A percentile compares a stretch with the other conserved stretches of the same genome.
These are phyloP conservation scores for Coemansia pectinata DNA, from an alignment of 192 early-diverging fungal genomes.

Conservation along the genomic window DNA sequence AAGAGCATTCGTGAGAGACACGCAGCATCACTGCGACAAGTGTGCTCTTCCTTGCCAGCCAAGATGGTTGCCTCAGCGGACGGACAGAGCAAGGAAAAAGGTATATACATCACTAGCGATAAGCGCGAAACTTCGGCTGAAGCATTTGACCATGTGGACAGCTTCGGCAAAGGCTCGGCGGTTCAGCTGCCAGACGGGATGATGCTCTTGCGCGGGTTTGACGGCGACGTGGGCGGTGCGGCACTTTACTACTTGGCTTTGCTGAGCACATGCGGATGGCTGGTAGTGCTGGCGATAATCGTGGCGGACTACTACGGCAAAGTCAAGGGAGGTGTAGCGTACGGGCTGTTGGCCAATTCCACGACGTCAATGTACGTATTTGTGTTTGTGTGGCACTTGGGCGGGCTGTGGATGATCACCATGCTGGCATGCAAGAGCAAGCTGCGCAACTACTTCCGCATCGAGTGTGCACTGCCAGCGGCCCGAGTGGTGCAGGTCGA, in stretches of 20 bases:
- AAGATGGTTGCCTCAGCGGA: background rate
- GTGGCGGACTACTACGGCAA: constrained; percentile 78
- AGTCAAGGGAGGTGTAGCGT: constrained; percentile 55
- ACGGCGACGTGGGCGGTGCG: constrained; percentile 57
- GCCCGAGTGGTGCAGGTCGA: constrained; percentile 61
- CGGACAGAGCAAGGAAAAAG: background rate
- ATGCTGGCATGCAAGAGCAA: constrained; percentile 51
- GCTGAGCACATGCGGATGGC: constrained; percentile 61
- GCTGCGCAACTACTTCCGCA: constrained; percentile 73
- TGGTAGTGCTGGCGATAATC: constrained; percentile 67
- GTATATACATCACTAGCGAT: background rate
- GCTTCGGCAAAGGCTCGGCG: constrained; percentile 4
- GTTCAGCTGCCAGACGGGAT: constrained; percentile 18
- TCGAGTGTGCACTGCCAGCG: constrained; percentile 55
- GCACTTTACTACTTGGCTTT: constrained; percentile 56
- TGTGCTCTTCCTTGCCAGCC: constrained; percentile 25
- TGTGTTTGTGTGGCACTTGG: constrained; percentile 74
- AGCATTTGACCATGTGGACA: background rate
- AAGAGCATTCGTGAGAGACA: constrained; percentile 38
- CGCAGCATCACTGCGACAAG: constrained; percentile 17
- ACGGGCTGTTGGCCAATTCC: constrained; percentile 63
- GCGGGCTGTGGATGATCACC: constrained; percentile 67
- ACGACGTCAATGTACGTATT: constrained; percentile 64
- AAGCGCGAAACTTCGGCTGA: background rate
- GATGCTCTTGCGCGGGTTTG: constrained; percentile 68